Base-by-base conservation (phyloP, 2,329 filamentous ascomycete species). In the Fusarium bulbicola region DNA sequence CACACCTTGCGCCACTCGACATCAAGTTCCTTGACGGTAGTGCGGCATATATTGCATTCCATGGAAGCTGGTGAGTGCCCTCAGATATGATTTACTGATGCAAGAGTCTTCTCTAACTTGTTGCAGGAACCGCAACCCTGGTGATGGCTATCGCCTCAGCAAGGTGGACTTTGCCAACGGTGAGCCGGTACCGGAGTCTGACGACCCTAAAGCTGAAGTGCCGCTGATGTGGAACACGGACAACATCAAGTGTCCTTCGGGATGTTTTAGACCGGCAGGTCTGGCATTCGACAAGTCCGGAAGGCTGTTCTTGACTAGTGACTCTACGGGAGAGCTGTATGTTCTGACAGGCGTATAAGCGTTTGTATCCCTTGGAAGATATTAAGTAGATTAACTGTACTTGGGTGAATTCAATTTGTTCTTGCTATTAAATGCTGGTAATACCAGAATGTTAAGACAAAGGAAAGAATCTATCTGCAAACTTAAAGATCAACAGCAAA, bases 221-320 rank as follows among this genome's bases (percentile, higher is more conserved):
- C 63, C 36, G 2, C 14, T 66, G 30, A 66, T 66, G 49, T 66
- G 63, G 63, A 66, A 66, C 15, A 56, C 24, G 2, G 60, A 66
- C 14, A 66, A 66, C 3, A 42, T 42, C 0, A 49, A 57, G 24
- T 66, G 63, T 5, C 63, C 63, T 42, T 66, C 63, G 0, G 63
- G 59, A 0, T 66, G 63, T 8, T 66, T 66, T 6, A 65, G 63
- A 26, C 63, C 63, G 2, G 60, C 60, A 0, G 63, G 63, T 3
- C 18, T 66, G 9, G 42, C 49, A 6, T 66, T 66, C 7, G 63
- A 66, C 28, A 66, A 58, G 24, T 1, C 12, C 5, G 47, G 60
- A 24, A 65, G 63, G 4, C 21, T 66, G 30, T 66, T 66, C 14
- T 21, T 65, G 42, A 65, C 63, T 1, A 66, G 63, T 15, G 63